Base-by-base conservation (phyloP, 371 early-diverging fungal genomes). In the Chytridiales sp. region DNA sequence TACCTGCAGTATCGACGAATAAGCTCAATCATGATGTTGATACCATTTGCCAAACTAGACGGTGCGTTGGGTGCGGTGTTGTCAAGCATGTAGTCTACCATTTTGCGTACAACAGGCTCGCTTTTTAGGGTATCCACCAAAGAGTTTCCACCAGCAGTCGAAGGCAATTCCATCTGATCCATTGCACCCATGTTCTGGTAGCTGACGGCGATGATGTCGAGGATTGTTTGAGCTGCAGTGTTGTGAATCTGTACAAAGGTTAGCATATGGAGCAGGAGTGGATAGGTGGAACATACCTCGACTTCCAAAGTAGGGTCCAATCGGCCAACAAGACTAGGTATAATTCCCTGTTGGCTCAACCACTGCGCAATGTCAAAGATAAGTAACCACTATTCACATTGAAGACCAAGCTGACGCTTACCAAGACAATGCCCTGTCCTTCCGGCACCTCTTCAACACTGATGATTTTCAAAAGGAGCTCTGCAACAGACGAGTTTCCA, bases 21-120 rank as follows among this genome's bases (percentile, higher is more conserved):
- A 22, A 97, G 79, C 78, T 97, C 96, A 62, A 97, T 92, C 56
- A 97, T 87, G 47, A 97, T 91, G 44, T 87, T 89, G 39, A 93
- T 92, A 51, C 93, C 93, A 68, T 92, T 90, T 59, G 88, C 88
- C 29, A 97, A 78, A 2, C 90, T 86, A 4, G 91, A 93, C 0
- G 90, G 83, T 32, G 89, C 79, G 61, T 88, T 79, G 15, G 92
- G 88, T 0, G 88, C 89, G 1, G 72, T 59, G 31, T 78, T 68
- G 70, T 93, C 90, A 44, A 95, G 83, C 96, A 95, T 97, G 61
- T 82, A 94, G 24, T 76, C 74, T 3, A 92, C 86, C 24, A 97
- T 78, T 29, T 83, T 79, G 17, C 77, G 62, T 50, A 94, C 86
- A 9, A 68, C 68, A 1, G 65, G 57, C 41, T 63, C 73, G 36